phyloP scores from a whole-genome alignment of 148 eudicot species.

The Vaccinium vitisidaea region DNA sequence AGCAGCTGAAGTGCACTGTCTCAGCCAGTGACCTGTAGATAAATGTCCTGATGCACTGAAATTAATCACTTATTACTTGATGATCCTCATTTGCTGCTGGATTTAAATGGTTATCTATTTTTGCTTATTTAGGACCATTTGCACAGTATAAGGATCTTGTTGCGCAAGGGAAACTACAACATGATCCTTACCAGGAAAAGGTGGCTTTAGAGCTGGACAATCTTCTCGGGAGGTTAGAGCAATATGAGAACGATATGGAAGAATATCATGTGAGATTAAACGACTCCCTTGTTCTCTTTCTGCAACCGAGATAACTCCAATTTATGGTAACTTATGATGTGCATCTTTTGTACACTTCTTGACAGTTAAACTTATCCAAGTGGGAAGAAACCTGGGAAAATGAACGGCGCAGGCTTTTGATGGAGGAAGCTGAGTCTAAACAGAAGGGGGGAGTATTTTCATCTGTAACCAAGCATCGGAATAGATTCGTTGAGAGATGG shows the following conservation, averaged over 20 bases:
- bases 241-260: constrained; percentile 84
- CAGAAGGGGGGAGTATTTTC: constrained; percentile 51
- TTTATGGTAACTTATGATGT: constrained; percentile 15
- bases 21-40: neutral
- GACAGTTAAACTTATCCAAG: constrained; percentile 53
- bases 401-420: constrained; percentile 62
- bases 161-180: constrained; percentile 68
- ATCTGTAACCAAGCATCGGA: constrained; percentile 48
- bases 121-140: constrained; percentile 55
- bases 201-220: constrained; percentile 77
- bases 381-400: constrained; percentile 77
- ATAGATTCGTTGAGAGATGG: constrained; percentile 54
- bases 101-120: neutral
- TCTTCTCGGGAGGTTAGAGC: constrained; percentile 65
- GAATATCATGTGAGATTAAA: constrained; percentile 60
- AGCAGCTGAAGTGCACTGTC: neutral
- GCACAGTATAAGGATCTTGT: constrained; percentile 64
- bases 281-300: neutral
- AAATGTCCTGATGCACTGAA: neutral
- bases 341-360: constrained; percentile 10
- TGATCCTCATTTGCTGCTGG: neutral
- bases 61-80: neutral
- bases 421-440: constrained; percentile 74
- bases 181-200: constrained; percentile 84
- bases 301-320: constrained; percentile 10